Conservation (phyloP, 495 filamentous ascomycete genomes). For the Gamarada debralockiae region DNA sequence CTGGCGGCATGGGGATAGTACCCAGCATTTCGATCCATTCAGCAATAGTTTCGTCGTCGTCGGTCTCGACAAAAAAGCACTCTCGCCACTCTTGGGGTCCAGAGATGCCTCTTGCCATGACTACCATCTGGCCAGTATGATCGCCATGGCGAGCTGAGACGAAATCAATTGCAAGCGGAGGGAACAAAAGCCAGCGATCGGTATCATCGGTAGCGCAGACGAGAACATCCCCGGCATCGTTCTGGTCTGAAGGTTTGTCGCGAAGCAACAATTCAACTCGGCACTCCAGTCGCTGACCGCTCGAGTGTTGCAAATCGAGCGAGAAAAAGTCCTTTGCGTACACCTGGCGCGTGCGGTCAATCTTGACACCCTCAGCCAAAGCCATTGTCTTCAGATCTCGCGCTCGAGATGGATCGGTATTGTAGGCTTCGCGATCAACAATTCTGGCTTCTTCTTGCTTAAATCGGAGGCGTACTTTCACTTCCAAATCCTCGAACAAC, state of each 20-base stretch:
- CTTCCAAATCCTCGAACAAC: conserved; percentile 66
- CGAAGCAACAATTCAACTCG: conserved; percentile 83
- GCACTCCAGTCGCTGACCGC: conserved; percentile 82
- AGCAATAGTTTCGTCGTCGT: conserved; percentile 66
- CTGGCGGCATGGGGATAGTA: conserved; percentile 68
- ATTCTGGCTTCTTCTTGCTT: conserved; percentile 83
- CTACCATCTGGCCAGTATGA: conserved; percentile 60
- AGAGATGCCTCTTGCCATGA: conserved; percentile 75
- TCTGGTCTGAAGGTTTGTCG: conserved; percentile 57
- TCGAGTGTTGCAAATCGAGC: conserved; percentile 82
- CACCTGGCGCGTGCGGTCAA: conserved; percentile 73
- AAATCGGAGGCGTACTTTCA: conserved; percentile 69
- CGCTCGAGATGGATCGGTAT: conserved; percentile 72
- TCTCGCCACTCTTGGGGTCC: conserved; percentile 72
- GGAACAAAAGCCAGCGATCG: conserved; percentile 84
- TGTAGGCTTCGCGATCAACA: conserved; percentile 85
- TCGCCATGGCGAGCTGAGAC: conserved; percentile 82
- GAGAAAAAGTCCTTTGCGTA: conserved; percentile 86
- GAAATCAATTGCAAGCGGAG: conserved; percentile 63
- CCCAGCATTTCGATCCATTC: conserved; percentile 91
- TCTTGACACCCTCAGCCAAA: conserved; percentile 60
- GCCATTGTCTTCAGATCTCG: conserved; percentile 75
- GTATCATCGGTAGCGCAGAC: conserved; percentile 80
- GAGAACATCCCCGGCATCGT: conserved; percentile 72
- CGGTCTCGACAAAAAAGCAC: conserved; percentile 64